phyloP scores from a whole-genome alignment of 371 early-diverging fungal species.

The Phascolomyces articulosus region DNA sequence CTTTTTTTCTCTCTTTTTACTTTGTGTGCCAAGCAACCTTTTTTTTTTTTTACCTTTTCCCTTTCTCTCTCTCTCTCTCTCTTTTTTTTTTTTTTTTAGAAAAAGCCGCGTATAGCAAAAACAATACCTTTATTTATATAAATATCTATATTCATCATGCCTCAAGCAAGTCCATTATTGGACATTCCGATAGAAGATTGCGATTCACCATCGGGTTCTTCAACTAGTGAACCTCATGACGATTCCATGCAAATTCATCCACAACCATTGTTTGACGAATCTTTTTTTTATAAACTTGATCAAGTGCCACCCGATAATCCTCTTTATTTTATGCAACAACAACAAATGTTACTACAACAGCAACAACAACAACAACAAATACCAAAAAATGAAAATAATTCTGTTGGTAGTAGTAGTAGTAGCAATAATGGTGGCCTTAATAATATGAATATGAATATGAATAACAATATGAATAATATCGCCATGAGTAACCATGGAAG shows the following conservation, averaged over 20 bases:
- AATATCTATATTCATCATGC: slow-evolving; percentile 6
- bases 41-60: neutral
- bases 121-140: neutral
- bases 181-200: slow-evolving; percentile 21
- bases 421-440: neutral
- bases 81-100: neutral
- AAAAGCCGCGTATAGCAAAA: too few relatives aligned
- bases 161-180: slow-evolving; percentile 21
- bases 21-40: neutral
- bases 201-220: slow-evolving; percentile 25
- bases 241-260: slow-evolving; percentile 26
- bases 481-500: neutral
- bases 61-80: neutral
- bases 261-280: slow-evolving; percentile 38
- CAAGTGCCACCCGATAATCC: slow-evolving; percentile 37
- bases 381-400: neutral
- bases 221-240: slow-evolving; percentile 29
- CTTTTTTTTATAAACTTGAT: slow-evolving; percentile 42
- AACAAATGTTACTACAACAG: slow-evolving; percentile 28
- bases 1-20: too few relatives aligned
- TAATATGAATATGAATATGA: neutral
- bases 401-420: neutral
- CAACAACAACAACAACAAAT: slow-evolving; percentile 28
- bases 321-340: slow-evolving; percentile 37
- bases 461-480: too few relatives aligned